Base-by-base conservation (phyloP, 2,329 filamentous ascomycete genomes). In the Cladosporium cucumerinum region DNA sequence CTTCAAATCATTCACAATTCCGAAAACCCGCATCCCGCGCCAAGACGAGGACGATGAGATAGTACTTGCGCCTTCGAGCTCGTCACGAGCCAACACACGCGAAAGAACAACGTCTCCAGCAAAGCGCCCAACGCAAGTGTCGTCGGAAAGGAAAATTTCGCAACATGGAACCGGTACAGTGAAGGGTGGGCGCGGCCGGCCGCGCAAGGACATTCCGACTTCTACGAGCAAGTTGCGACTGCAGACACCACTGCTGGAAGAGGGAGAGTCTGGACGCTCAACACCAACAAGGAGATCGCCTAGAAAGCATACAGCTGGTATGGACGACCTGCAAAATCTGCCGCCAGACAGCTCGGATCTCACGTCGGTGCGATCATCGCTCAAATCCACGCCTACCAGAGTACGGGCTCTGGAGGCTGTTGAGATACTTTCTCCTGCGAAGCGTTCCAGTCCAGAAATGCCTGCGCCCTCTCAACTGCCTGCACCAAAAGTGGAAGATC, bases 1-100 rank as follows among this genome's bases (percentile, higher is more conserved):
- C 68, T 85, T 85, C 72, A 78, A 77, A 55, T 77, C 78, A 1
- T 79, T 76, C 59, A 63, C 71, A 30, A 69, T 74, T 5, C 72
- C 72, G 5, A 70, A 69, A 52, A 66, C 61, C 66, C 65, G 61
- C 52, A 69, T 71, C 30, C 71, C 69, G n/a, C 65, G 61, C 16
- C 65, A 68, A 34, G 65, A 68, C 36, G 63, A 67, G 14, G 65
- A 71, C 23, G 71, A 72, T 16, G 69, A 72, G 12, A 66, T 71
- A 48, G 73, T 74, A 43, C 69, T 75, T 67, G 71, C 66, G 8
- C 39, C 61, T 30, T 46, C 61, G 21, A 63, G 26, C n/a, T 48
- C 49, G 16, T 57, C 52, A n/a, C 51, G 26, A 55, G 32, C 61
- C 21, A 57, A 32, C 49, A 57, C 49, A 10, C 49, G 49, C 18